Conservation (phyloP, 192 early-diverging fungal genomes). For the Globomyces pollinis-pini region DNA sequence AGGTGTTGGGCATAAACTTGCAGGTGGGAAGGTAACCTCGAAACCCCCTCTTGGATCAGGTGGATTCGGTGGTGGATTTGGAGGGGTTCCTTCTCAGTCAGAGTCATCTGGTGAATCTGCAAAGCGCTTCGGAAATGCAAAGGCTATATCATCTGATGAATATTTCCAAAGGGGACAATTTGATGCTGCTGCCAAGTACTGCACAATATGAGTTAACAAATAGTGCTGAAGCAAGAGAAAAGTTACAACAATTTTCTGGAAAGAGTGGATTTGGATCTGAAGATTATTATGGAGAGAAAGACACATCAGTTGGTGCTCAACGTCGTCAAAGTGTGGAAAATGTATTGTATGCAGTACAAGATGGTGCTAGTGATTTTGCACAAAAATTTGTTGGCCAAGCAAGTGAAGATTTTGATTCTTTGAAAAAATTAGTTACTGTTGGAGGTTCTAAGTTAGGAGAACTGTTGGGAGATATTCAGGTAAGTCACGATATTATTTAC, state of each 20-base stretch:
- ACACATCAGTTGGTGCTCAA: constrained; percentile 6
- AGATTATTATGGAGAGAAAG: constrained; percentile 46
- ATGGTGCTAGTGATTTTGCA: constrained; percentile 41
- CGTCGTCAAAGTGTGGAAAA: constrained; percentile 3
- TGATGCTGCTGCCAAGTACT: constrained; percentile 47
- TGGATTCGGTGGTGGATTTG: constrained; percentile 11
- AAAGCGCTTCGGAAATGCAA: constrained; percentile 76
- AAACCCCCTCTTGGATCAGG: constrained; percentile 16
- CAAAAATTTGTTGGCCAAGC: constrained; percentile 47
- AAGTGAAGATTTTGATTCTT: constrained; percentile 31
- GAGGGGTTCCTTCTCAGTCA: constrained; percentile 18
- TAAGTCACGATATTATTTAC: constrained; percentile 14
- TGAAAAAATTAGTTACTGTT: constrained; percentile 34
- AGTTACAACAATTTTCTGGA: constrained; percentile 43
- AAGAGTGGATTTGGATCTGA: constrained; percentile 46
- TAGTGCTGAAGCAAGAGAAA: constrained; percentile 38
- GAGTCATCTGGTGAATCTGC: constrained; percentile 40
- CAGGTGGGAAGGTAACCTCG: background rate
- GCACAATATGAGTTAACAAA: background rate
- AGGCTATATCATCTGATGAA: constrained; percentile 86
- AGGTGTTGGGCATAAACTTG: constrained; percentile 5
- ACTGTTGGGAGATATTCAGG: constrained; percentile 43
- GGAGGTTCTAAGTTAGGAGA: constrained; percentile 38
- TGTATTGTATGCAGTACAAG: constrained; percentile 22
- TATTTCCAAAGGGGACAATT: constrained; percentile 76